Conservation (phyloP, 129 eudicot species). For the Pulicaria dysenterica region DNA sequence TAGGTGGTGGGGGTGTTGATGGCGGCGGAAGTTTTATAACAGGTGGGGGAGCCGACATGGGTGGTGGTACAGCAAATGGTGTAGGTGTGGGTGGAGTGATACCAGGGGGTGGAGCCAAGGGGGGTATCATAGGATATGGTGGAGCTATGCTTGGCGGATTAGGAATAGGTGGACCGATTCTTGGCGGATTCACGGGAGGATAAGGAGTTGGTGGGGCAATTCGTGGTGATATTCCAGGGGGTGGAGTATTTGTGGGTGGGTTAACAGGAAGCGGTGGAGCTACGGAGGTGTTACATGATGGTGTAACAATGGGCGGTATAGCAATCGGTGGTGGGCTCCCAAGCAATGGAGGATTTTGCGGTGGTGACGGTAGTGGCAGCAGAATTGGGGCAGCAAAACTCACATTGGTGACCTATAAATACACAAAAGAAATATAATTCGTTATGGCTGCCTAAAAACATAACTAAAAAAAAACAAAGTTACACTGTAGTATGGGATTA, state of each 20-base stretch:
- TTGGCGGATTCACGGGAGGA: neutral
- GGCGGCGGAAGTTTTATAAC: neutral
- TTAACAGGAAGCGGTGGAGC: neutral
- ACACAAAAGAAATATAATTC: neutral
- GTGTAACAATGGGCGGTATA: neutral
- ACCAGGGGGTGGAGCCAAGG: neutral
- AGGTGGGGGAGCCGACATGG: neutral
- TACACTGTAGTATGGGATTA: neutral
- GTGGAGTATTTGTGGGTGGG: too few species aligned
- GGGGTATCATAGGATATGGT: neutral
- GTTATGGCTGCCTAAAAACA: neutral
- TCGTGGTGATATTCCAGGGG: too few species aligned
- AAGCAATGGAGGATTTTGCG: neutral
- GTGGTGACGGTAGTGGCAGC: constrained; percentile 1
- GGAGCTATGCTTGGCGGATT: neutral
- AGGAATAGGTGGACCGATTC: neutral
- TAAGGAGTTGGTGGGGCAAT: neutral
- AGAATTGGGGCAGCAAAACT: constrained; percentile 15
- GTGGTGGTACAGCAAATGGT: neutral
- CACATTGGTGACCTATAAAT: constrained; percentile 16
- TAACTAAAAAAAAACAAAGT: neutral
- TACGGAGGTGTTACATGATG: constrained; percentile 2
- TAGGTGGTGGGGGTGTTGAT: neutral
- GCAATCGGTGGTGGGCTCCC: neutral
- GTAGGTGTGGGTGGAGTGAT: neutral